Base-by-base conservation (phyloP, 352 stramenopile species). In the Phytophthora podocarpi region DNA sequence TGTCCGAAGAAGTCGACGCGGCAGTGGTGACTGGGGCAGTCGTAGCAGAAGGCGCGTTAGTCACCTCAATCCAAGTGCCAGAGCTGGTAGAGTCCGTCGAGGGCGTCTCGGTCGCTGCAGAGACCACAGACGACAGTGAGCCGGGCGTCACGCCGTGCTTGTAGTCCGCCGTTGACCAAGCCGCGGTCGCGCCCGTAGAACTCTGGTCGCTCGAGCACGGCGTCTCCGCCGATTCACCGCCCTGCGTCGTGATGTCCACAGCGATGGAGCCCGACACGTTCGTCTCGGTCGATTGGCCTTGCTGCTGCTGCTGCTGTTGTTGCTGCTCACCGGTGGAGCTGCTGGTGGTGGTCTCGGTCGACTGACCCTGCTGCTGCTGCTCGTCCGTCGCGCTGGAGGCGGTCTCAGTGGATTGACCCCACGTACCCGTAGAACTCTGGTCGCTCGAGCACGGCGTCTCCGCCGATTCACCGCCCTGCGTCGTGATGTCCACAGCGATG, bases 171-270 rank as follows among this genome's bases (percentile, higher is more conserved):
- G 20, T 51, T 4, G 42, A 34, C 41, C 37, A 59, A 30, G 30
- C 40, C 9, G 48, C 48, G 15, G 52, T 50, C 30, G 51, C 31
- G 16, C 43, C 46, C 6, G 59, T 54, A 2, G 43, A 47, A 15
- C 40, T 68, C 10, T 54, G 35, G 54, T 50, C 43, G 20, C 54
- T 27, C 12, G 54, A 55, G 27, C 54, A 63, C 27, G 54, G 54
- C 2, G 54, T 56, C 15, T 49, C 43, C 3, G 54, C 54, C 8
- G 42, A 48, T 7, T 62, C 41, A 23, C 41, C 54, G 13, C n/a
- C n/a, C n/a, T 56, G 42, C 1, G 2, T 30, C 28, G 30, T 23
- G 10, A 53, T 55, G 30, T 23, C 30, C 1, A 43, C 34, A 12
- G 23, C 52, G 28, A 57, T 39, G 7, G 45, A 64, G 4, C 46